These are phyloP conservation scores for Cystoderma amianthinum DNA, from an alignment of 768 basidiomycete species.

Conservation along the genomic window DNA sequence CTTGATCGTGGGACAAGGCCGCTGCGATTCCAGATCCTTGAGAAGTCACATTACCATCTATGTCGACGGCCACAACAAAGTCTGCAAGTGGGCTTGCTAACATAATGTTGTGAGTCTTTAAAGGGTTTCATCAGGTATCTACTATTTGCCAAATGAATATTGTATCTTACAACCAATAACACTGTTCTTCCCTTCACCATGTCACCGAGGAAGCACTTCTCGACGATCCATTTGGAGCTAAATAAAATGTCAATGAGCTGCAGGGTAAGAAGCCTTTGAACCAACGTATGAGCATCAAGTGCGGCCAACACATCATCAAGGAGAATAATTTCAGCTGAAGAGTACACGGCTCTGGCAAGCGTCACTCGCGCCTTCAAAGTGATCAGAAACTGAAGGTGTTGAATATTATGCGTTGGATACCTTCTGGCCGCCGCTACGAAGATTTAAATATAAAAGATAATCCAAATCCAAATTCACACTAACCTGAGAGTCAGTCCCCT, in stretches of 20 bases:
- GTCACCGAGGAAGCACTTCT: slow-evolving; percentile 70
- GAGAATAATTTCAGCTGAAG: slow-evolving; percentile 52
- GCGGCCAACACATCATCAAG: slow-evolving; percentile 71
- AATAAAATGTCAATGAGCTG: slow-evolving; percentile 17
- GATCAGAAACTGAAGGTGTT: neutral
- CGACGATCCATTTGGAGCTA: slow-evolving; percentile 66
- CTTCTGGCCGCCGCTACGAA: slow-evolving; percentile 33
- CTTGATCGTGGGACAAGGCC: neutral
- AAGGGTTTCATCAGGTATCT: neutral
- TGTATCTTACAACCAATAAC: slow-evolving; percentile 55
- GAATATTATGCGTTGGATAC: slow-evolving; percentile 2
- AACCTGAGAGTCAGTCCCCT: slow-evolving; percentile 45
- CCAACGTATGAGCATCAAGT: slow-evolving; percentile 34
- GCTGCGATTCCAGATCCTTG: neutral
- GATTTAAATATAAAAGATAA: no score
- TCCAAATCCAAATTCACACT: no score
- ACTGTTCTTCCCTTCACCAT: slow-evolving; percentile 69
- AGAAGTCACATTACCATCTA: neutral
- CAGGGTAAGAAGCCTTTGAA: neutral
- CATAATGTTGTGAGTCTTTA: slow-evolving; percentile 16
- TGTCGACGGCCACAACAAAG: neutral
- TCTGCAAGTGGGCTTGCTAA: slow-evolving; percentile 2
- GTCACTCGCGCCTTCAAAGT: slow-evolving; percentile 35
- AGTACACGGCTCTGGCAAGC: slow-evolving; percentile 39
- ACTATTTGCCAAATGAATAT: neutral